These are phyloP conservation scores for Ehretia macrophylla DNA, from an alignment of 257 asterid genomes.

Conservation along the genomic window DNA sequence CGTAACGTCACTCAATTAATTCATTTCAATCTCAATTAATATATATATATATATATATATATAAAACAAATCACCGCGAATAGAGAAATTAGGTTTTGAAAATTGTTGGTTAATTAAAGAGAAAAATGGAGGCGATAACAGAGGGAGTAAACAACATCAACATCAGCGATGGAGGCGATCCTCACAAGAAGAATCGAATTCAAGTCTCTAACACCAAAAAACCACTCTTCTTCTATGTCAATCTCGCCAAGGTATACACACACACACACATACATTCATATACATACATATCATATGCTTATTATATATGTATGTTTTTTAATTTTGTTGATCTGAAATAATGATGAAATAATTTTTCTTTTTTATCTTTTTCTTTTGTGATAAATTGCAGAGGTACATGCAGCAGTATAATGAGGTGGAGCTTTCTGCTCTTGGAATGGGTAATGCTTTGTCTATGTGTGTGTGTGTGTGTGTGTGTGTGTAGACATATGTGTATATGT, in stretches of 20 bases:
- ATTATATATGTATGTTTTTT: too few species aligned
- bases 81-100: too few species aligned
- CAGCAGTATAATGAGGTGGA: slow-evolving; percentile 66
- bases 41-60: too few species aligned
- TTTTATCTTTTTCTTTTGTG: neutral
- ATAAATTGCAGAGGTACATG: slow-evolving; percentile 57
- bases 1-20: too few species aligned
- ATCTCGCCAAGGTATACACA: slow-evolving; percentile 55
- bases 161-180: slow-evolving; percentile 27
- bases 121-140: slow-evolving; percentile 50
- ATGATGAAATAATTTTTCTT: too few species aligned
- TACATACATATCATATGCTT: too few species aligned
- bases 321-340: too few species aligned
- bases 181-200: slow-evolving; percentile 59
- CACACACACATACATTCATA: too few species aligned
- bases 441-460: slow-evolving; percentile 14
- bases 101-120: neutral
- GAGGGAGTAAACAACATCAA: slow-evolving; percentile 48
- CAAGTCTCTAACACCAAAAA: slow-evolving; percentile 74
- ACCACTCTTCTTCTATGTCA: slow-evolving; percentile 73
- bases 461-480: too few species aligned
- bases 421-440: slow-evolving; percentile 74
- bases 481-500: too few species aligned
- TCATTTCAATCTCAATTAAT: too few species aligned
- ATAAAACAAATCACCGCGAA: too few species aligned